These are phyloP conservation scores for Diaporthe citrichinensis DNA, from an alignment of 2,329 filamentous ascomycete genomes.

Conservation along the genomic window DNA sequence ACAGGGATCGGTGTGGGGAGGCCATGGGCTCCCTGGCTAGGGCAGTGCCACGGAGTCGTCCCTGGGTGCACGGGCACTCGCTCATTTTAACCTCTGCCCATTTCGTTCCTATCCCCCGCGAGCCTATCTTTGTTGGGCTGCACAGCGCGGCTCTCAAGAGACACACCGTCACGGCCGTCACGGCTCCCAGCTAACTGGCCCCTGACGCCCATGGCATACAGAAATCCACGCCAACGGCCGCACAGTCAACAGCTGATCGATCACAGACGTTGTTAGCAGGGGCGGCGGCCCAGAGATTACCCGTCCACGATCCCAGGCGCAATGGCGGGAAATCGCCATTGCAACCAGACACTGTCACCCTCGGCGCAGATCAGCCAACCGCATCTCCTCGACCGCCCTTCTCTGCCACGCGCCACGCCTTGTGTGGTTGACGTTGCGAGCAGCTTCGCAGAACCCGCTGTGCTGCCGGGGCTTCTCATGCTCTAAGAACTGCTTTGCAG, in stretches of 20 bases:
- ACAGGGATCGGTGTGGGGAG: slow-evolving; percentile 20
- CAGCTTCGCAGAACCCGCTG: slow-evolving; percentile 17
- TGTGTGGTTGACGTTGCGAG: slow-evolving; percentile 22
- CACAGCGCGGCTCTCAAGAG: slow-evolving; percentile 22
- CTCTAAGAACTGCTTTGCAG: neutral
- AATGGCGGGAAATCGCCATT: neutral
- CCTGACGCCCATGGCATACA: neutral
- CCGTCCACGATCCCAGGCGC: neutral
- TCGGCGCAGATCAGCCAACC: neutral
- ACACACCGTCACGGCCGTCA: slow-evolving; percentile 1
- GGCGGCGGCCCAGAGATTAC: neutral
- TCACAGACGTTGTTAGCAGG: neutral
- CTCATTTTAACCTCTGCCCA: slow-evolving; percentile 31
- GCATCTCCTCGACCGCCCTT: slow-evolving; percentile 10
- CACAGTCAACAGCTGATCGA: neutral
- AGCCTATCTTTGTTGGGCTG: slow-evolving; percentile 16
- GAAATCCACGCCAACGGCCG: neutral
- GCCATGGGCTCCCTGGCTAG: slow-evolving; percentile 22
- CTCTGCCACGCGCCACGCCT: slow-evolving; percentile 30
- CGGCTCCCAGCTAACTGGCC: slow-evolving; percentile 3
- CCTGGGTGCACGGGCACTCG: slow-evolving; percentile 31
- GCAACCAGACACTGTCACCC: slow-evolving; percentile 2
- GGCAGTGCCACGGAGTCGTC: slow-evolving; percentile 28
- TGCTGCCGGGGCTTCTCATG: neutral
- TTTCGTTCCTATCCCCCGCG: slow-evolving; percentile 21